Base-by-base conservation (phyloP, 495 filamentous ascomycete species). In the Hypoxylon cercidicola region DNA sequence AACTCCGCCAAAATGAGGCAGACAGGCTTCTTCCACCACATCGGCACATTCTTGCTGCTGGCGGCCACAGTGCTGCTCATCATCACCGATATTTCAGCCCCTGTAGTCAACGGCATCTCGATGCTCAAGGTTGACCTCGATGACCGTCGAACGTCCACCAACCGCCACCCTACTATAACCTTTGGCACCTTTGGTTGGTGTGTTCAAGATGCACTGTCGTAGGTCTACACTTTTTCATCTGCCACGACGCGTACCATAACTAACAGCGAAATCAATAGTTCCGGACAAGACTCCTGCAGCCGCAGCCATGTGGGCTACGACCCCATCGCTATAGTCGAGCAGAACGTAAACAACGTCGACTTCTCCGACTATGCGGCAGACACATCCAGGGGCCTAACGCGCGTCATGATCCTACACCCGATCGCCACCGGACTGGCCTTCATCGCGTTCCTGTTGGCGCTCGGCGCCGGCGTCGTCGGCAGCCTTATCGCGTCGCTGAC, bases 141-240 rank as follows among this genome's bases (percentile, higher is more conserved):
- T 46, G 74, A 73, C 55, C 13, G 46, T 8, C 23, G 32, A 12
- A 19, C 32, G 19, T 35, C 21, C 3, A 12, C 53, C 47, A 18
- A 65, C 30, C 51, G 57, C 7, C 55, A 62, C 16, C 69, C 74
- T 18, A 54, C 68, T n/a, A 71, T 87, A 3, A 78, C 77, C 4
- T 86, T 87, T 62, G 86, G 86, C 19, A 84, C 81, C 4, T 87
- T 87, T 72, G 86, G 86, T 1, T 82, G 80, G 64, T 88, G 86
- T 61, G 55, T 80, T 16, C 68, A 70, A 18, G 75, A 81, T 65
- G 72, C 75, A 1, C 47, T 50, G 18, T 39, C 69, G 69, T 71
- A 69, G 60, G 70, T 74, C 13, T 20, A 55, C 28, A n/a, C 37
- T 39, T 12, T 35, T 30, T 13, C 15, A 37, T 7, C 28, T 7